phyloP scores from a whole-genome alignment of 1,284 basidiomycete genomes.

The Ustilago esculenta region DNA sequence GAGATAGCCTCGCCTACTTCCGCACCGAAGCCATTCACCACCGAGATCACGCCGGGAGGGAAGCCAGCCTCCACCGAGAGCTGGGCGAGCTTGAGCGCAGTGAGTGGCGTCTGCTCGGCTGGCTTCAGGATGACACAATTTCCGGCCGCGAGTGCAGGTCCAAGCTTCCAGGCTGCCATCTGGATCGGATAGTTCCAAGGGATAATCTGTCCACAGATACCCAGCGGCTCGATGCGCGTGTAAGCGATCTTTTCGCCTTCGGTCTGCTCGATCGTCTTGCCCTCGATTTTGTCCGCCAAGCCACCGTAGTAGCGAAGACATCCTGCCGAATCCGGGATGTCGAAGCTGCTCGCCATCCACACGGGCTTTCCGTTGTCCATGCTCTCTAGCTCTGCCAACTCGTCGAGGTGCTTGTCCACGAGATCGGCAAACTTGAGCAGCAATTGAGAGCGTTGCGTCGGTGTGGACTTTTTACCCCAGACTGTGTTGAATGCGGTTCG shows the following conservation, averaged over 20 bases:
- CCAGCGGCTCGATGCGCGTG: slow-evolving; percentile 89
- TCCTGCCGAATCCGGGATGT: slow-evolving; percentile 76
- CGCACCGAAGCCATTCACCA: slow-evolving; percentile 82
- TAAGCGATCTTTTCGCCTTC: slow-evolving; percentile 75
- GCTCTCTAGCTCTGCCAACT: slow-evolving; percentile 70
- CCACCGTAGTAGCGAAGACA: slow-evolving; percentile 74
- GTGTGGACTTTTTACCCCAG: slow-evolving; percentile 45
- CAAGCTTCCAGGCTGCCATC: slow-evolving; percentile 71
- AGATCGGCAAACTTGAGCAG: slow-evolving; percentile 76
- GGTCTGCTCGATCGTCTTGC: slow-evolving; percentile 79
- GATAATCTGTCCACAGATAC: slow-evolving; percentile 73
- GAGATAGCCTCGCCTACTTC: slow-evolving; percentile 77
- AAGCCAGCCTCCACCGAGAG: slow-evolving; percentile 81
- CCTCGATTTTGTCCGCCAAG: slow-evolving; percentile 79
- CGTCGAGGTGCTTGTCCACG: slow-evolving; percentile 77
- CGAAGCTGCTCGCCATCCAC: slow-evolving; percentile 73
- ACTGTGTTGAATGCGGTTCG: slow-evolving; percentile 46
- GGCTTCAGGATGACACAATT: slow-evolving; percentile 71
- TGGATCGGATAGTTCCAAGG: slow-evolving; percentile 76
- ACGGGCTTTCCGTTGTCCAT: slow-evolving; percentile 85
- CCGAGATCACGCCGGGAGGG: slow-evolving; percentile 76
- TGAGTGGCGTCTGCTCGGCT: slow-evolving; percentile 78
- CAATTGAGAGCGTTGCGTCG: slow-evolving; percentile 72
- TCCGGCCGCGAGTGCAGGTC: slow-evolving; percentile 68
- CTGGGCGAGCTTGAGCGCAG: slow-evolving; percentile 76